Base-by-base conservation (phyloP, 345 rosid genomes). In the Melaleuca alternifolia region DNA sequence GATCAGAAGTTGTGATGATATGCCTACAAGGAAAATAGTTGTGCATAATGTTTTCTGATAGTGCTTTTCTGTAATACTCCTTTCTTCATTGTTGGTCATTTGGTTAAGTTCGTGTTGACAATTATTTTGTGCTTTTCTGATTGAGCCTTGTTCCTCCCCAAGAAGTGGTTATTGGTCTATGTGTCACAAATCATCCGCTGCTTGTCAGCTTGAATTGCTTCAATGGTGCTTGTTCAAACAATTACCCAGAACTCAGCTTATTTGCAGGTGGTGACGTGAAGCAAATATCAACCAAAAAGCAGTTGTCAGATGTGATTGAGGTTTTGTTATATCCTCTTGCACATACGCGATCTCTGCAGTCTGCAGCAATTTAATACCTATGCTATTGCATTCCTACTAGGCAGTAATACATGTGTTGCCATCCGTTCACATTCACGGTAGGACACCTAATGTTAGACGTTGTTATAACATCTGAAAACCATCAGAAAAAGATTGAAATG, bases 241-340 rank as follows among this genome's bases (percentile, higher is more conserved):
- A 87, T 93, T 86, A 92, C 88, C 53, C 51, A 87, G 90, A 86
- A 90, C 89, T 91, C 91, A 91, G 93, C 92, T 91, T 94, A 88
- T 91, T 82, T 93, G 95, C 98, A 95, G 96, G 98, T 44, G 98
- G 99, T 91, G 98, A 97, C 93, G 96, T 97, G 93, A 97, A 97
- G 98, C 84, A 88, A 90, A 91, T 97, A 81, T 83, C 96, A 20
- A 88, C 89, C 85, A 93, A 94, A 90, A 92, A 91, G 33, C 94
- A 93, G 82, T 91, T 96, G 62, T 90, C 96, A 65, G 96, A 95
- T 92, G 88, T 97, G 96, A 94, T 97, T 94, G 93, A 97, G 98
- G 98, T 97, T 92, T 93, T 89, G 83, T 84, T 87, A 85, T 91
- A 89, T 81, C 3, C 84, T 88, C 89, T 79, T 83, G 59, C 51